Conservation (phyloP, 1,284 basidiomycete species). For the Moniliella sp. region DNA sequence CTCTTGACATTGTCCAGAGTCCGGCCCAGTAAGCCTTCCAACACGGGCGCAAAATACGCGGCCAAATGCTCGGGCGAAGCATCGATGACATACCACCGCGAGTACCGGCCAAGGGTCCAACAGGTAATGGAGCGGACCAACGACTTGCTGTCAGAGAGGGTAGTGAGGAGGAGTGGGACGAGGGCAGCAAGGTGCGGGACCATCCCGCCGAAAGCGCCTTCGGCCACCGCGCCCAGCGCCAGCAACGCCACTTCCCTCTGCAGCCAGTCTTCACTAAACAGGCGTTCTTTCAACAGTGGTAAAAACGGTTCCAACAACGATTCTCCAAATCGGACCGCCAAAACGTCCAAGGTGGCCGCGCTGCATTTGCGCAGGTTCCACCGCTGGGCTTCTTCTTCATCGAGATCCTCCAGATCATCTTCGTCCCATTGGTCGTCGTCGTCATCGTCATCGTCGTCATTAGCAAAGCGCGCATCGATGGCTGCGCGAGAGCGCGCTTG, state of each 20-base stretch:
- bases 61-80: conserved; percentile 64
- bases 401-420: conserved; percentile 70
- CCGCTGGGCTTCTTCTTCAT: conserved; percentile 83
- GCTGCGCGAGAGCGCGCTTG: conserved; percentile 34
- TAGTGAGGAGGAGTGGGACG: conserved; percentile 73
- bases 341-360: conserved; percentile 85
- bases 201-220: conserved; percentile 88
- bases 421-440: conserved; percentile 61
- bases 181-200: conserved; percentile 79
- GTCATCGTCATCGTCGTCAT: conserved; percentile 45
- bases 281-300: conserved; percentile 69
- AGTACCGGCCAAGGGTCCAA: conserved; percentile 96
- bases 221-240: conserved; percentile 89
- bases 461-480: conserved; percentile 33
- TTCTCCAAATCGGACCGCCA: conserved; percentile 70
- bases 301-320: conserved; percentile 72
- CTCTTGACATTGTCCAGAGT: conserved; percentile 98
- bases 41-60: conserved; percentile 76
- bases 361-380: conserved; percentile 98
- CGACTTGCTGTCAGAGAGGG: conserved; percentile 78
- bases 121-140: conserved; percentile 93
- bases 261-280: conserved; percentile 82
- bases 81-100: conserved; percentile 70
- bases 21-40: conserved; percentile 93
- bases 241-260: conserved; percentile 86